Conservation (phyloP, 441 rosid genomes). For the Macaranga tanarius region DNA sequence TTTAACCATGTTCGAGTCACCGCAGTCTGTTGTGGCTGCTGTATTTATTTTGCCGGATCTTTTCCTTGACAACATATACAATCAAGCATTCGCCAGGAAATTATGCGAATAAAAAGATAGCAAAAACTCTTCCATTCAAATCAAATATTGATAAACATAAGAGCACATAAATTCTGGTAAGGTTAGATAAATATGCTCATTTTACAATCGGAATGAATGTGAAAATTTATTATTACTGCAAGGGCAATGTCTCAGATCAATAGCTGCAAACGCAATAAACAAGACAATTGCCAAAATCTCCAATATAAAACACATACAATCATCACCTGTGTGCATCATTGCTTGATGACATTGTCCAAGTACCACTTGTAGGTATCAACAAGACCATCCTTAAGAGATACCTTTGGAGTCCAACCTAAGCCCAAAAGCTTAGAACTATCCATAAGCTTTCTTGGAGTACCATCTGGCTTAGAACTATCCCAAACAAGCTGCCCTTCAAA, state of each 20-base stretch:
- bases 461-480: constrained; percentile 85
- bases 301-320: neutral
- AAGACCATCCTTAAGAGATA: constrained; percentile 75
- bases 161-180: neutral
- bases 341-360: constrained; percentile 51
- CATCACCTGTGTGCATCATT: constrained; percentile 12
- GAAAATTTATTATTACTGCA: neutral
- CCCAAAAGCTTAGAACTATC: constrained; percentile 78
- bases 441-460: constrained; percentile 96
- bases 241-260: neutral
- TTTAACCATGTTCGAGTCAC: neutral
- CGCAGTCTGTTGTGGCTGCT: neutral
- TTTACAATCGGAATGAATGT: neutral
- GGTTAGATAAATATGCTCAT: neutral
- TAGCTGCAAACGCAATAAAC: neutral
- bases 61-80: neutral
- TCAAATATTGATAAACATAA: neutral
- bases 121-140: neutral
- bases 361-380: constrained; percentile 91
- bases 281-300: neutral
- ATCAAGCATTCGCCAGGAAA: neutral
- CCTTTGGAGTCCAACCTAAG: constrained; percentile 78
- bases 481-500: constrained; percentile 79
- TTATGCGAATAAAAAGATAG: neutral
- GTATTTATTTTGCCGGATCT: neutral